A percentile compares a stretch with the other conserved stretches of the same genome.
Evolutionary conservation across 495 filamentous ascomycete species (phyloP).

Genomic region (Aspergillus steynii): DNA sequence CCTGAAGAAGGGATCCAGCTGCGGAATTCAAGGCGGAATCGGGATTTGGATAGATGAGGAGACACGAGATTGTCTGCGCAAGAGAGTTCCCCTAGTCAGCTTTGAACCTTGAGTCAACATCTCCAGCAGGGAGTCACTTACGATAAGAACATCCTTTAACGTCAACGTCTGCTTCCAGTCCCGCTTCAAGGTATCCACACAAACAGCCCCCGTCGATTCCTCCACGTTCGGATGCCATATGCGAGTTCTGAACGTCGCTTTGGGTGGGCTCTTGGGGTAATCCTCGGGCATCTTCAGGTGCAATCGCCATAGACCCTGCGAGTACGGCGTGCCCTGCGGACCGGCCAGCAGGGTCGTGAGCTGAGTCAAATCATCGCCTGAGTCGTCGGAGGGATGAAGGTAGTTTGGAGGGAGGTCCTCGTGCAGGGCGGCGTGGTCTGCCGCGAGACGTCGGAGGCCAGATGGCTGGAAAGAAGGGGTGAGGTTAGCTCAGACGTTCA

Average conservation of each 20-base stretch:
- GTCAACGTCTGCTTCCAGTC: slow-evolving; percentile 65
- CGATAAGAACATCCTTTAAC: slow-evolving; percentile 62
- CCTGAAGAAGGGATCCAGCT: slow-evolving; percentile 61
- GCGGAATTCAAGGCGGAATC: slow-evolving; percentile 68
- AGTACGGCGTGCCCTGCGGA: slow-evolving; percentile 64
- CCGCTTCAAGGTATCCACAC: slow-evolving; percentile 71
- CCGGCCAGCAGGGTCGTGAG: slow-evolving; percentile 62
- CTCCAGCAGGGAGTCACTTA: slow-evolving; percentile 26
- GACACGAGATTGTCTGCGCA: slow-evolving; percentile 62
- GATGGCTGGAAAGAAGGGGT: slow-evolving; percentile 31
- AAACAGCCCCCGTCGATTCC: slow-evolving; percentile 63
- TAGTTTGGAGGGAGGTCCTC: slow-evolving; percentile 65
- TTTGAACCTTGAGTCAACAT: neutral
- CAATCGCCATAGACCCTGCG: slow-evolving; percentile 59
- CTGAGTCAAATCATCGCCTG: slow-evolving; percentile 59
- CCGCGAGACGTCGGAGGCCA: slow-evolving; percentile 61
- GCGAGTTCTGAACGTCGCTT: slow-evolving; percentile 64
- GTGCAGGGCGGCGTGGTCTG: slow-evolving; percentile 64
- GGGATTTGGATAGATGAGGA: slow-evolving; percentile 72
- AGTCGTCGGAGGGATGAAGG: slow-evolving; percentile 53
- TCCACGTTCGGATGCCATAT: slow-evolving; percentile 78
- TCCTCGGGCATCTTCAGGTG: slow-evolving; percentile 63
- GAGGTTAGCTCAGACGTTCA: slow-evolving; percentile 14
- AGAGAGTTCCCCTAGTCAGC: slow-evolving; percentile 6
- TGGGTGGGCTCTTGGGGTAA: slow-evolving; percentile 66